phyloP scores from a whole-genome alignment of 495 filamentous ascomycete species.

The Bombardia bombarda region DNA sequence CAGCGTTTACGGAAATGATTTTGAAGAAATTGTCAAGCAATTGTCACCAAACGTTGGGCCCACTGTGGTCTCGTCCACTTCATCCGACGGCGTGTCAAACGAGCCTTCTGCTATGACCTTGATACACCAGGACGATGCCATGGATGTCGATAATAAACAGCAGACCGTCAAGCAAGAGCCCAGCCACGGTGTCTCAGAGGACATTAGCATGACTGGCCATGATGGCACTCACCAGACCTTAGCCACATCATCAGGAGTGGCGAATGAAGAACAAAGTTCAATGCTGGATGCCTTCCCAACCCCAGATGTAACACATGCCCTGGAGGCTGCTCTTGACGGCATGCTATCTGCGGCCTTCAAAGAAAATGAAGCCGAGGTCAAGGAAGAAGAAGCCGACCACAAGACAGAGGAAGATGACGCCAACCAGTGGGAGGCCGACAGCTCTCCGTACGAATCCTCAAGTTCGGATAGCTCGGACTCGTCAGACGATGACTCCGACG shows the following conservation, averaged over 20 bases:
- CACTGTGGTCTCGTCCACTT: too few relatives aligned
- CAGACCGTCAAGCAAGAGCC: not conserved
- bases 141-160: not conserved
- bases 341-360: slow-evolving; percentile 10
- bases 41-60: not conserved
- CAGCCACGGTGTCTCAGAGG: not conserved
- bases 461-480: slow-evolving; percentile 36
- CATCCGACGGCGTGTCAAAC: not conserved
- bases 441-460: slow-evolving; percentile 49
- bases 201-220: not conserved
- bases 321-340: slow-evolving; percentile 39
- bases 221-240: not conserved
- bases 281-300: slow-evolving; percentile 12
- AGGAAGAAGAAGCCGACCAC: slow-evolving; percentile 19
- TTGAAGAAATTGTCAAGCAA: not conserved
- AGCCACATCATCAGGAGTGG: slow-evolving; percentile 1
- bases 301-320: slow-evolving; percentile 31
- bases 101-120: not conserved
- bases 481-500: slow-evolving; percentile 44
- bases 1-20: not conserved
- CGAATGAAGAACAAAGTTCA: not conserved
- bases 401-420: not conserved
- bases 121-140: slow-evolving; percentile 3
- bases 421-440: slow-evolving; percentile 53
- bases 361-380: slow-evolving; percentile 11